Percentiles rank a stretch among this genome's conserved stretches.
Evolutionary conservation across 306 rosid genomes (phyloP).

Genomic region (Rubus idaeus): DNA sequence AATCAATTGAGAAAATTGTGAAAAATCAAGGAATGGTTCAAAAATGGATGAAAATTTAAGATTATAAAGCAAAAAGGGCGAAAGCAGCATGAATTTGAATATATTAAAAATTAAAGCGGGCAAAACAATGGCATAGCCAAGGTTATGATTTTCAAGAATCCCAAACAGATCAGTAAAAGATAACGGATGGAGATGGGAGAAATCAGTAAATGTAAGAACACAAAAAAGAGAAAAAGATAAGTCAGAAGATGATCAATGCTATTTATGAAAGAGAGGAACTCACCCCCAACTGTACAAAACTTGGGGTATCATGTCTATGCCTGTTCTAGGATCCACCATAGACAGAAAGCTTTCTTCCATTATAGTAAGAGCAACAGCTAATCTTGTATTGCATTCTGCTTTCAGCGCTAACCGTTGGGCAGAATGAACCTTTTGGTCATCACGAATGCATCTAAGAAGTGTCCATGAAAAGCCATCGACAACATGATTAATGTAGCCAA

Average conservation of each 20-base stretch:
- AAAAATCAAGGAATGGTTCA: background rate
- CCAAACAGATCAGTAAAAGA: too few relatives aligned
- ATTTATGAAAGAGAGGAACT: constrained; percentile 36
- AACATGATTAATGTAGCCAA: constrained; percentile 66
- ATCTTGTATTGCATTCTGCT: constrained; percentile 89
- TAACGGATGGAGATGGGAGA: too few relatives aligned
- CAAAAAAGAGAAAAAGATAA: constrained; percentile 1
- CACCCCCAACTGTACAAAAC: constrained; percentile 90
- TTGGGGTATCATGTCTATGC: constrained; percentile 97
- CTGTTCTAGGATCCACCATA: constrained; percentile 95
- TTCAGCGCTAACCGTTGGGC: constrained; percentile 85
- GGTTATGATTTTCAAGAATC: background rate
- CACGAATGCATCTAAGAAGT: constrained; percentile 82
- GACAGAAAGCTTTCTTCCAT: constrained; percentile 97
- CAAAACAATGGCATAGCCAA: background rate
- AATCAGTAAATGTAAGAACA: background rate
- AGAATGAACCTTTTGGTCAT: constrained; percentile 85
- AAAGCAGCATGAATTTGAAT: background rate
- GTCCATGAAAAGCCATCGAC: constrained; percentile 70
- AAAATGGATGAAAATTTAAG: background rate
- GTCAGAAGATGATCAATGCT: background rate
- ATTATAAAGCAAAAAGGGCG: background rate
- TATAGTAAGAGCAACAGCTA: constrained; percentile 92
- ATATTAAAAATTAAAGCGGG: background rate
- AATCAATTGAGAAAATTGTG: background rate